Evolutionary conservation across 768 basidiomycete species (phyloP).

Genomic region (Phlebiopsis gigantea): DNA sequence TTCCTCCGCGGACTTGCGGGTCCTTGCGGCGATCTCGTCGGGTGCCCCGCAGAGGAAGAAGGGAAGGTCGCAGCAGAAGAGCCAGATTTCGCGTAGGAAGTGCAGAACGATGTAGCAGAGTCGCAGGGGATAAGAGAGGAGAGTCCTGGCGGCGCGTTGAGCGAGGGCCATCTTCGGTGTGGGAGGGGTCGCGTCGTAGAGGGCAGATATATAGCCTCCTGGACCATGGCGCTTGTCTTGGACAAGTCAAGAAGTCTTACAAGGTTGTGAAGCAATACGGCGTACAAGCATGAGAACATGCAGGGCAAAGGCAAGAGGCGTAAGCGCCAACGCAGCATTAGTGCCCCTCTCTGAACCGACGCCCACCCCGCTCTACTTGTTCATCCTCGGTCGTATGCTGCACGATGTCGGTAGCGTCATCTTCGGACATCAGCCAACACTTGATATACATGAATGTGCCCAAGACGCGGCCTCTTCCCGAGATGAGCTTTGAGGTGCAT

Average conservation of each 20-base stretch:
- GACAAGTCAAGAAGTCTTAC: no score
- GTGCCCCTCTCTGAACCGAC: neutral
- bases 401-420: neutral
- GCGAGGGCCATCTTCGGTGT: neutral
- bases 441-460: constrained; percentile 20
- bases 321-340: neutral
- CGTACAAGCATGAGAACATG: neutral
- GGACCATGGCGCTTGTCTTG: no score
- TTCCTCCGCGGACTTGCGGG: neutral
- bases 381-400: neutral
- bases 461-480: constrained; percentile 5
- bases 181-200: neutral
- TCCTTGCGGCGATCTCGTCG: neutral
- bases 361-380: no score
- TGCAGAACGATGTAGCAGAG: no score
- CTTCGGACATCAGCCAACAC: neutral
- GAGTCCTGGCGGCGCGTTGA: no score
- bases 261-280: no score
- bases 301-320: neutral
- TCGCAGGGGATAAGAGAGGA: no score
- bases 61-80: neutral
- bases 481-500: constrained; percentile 24
- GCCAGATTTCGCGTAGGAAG: no score
- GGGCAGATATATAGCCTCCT: no score
- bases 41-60: neutral